Evolutionary conservation across 495 filamentous ascomycete genomes (phyloP).

Genomic region (Penicillium angulare): DNA sequence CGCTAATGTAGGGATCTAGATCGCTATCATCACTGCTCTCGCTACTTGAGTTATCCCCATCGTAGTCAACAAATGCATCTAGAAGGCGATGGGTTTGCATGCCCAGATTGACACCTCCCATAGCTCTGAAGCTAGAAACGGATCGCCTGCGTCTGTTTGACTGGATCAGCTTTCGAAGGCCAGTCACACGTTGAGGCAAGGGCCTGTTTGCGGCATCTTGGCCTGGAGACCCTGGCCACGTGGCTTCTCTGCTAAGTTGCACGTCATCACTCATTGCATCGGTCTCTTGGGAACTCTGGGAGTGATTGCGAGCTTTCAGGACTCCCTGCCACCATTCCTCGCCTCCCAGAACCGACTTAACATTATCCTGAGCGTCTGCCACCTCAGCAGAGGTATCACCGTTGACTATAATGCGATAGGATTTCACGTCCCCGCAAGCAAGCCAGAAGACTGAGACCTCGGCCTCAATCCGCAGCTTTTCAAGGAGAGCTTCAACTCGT

Average conservation of each 20-base stretch:
- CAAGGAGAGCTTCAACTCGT: constrained; percentile 70
- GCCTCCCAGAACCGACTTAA: constrained; percentile 60
- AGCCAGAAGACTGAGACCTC: constrained; percentile 80
- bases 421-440: constrained; percentile 66
- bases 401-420: constrained; percentile 78
- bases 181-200: constrained; percentile 41
- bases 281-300: constrained; percentile 18
- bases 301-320: constrained; percentile 52
- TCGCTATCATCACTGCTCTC: constrained; percentile 49
- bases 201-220: constrained; percentile 48
- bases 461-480: constrained; percentile 79
- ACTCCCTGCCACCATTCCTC: constrained; percentile 85
- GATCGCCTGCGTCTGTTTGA: constrained; percentile 57
- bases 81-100: constrained; percentile 76
- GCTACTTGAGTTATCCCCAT: constrained; percentile 46
- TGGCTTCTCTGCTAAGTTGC: constrained; percentile 28
- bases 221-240: constrained; percentile 56
- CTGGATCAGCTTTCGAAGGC: constrained; percentile 49
- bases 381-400: constrained; percentile 46
- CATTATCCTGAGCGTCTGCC: constrained; percentile 46
- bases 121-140: constrained; percentile 59
- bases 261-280: constrained; percentile 15
- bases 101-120: constrained; percentile 64
- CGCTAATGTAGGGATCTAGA: constrained; percentile 38
- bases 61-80: constrained; percentile 59